Base-by-base conservation (phyloP, 176 grass and related monocot species). In the Pontederia crassipes region DNA sequence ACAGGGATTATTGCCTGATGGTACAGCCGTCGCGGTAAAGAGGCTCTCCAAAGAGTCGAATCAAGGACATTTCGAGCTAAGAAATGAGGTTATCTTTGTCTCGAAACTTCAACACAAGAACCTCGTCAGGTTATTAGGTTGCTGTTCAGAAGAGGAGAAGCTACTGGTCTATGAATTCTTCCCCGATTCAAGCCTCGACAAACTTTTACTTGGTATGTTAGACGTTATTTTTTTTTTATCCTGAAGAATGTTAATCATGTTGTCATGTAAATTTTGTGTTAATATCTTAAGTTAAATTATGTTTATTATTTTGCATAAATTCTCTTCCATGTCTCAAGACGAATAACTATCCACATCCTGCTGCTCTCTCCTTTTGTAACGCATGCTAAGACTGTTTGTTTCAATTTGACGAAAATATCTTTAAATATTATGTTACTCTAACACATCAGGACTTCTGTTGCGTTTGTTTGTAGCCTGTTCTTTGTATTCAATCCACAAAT, bases 51-150 rank as follows among this genome's bases (percentile, higher is more conserved):
- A 56, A 63, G 61, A 18, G 13, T 62, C 56, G 28, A 7, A 11
- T 16, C 56, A 73, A 73, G 70, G 56, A 28, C 9, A 61, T 10
- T n/a, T 48, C 59, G 56, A 73, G 28, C 58, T 73, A 14, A 73
- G 40, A 40, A 73, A 73, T 52, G 70, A 73, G 57, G 58, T 73
- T 24, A 40, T 28, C 8, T 62, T 73, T 11, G 11, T 73, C 14
- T 54, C 70, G 9, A 73, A 73, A n/a, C 46, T 73, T 14, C 59
- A 73, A 18, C 70, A 73, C 56, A 73, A 61, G n/a, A 73, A 73
- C 49, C 56, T 73, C 28, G 70, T 73, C 11, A 24, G 61, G 40
- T 18, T 73, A 27, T 18, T 61, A 9, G 70, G 70, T 7, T 73
- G n/a, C 52, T 73, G 70, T 52, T 61, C 61, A 15, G 26, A 64